These are phyloP conservation scores for Diplodia mutila DNA, from an alignment of 2,329 filamentous ascomycete species.

Conservation along the genomic window DNA sequence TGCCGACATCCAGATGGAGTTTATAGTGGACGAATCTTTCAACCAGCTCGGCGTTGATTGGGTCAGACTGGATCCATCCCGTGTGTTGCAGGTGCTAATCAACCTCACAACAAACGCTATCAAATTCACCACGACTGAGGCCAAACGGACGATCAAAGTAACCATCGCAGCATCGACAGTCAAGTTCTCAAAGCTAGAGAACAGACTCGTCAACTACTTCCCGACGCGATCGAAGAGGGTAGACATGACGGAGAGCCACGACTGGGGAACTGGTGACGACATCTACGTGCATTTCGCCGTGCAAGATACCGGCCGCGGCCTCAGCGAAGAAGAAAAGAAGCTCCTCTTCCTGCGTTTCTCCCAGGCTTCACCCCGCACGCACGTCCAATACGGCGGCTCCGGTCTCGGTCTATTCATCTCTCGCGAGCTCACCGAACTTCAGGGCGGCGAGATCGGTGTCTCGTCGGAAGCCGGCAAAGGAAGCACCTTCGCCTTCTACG, in stretches of 20 bases:
- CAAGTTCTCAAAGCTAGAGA: constrained; percentile 51
- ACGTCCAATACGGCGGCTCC: constrained; percentile 78
- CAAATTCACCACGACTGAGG: constrained; percentile 74
- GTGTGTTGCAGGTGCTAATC: constrained; percentile 77
- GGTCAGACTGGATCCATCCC: constrained; percentile 73
- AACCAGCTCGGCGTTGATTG: constrained; percentile 63
- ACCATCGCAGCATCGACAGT: constrained; percentile 66
- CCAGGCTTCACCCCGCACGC: constrained; percentile 75
- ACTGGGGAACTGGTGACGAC: constrained; percentile 71
- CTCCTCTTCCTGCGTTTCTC: constrained; percentile 78
- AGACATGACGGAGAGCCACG: constrained; percentile 55
- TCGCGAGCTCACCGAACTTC: constrained; percentile 76
- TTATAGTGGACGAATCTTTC: constrained; percentile 67
- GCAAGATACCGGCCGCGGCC: constrained; percentile 74
- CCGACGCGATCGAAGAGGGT: constrained; percentile 57
- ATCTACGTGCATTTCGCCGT: constrained; percentile 74
- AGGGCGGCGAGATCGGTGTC: constrained; percentile 79
- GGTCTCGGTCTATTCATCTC: constrained; percentile 81
- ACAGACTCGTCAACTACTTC: constrained; percentile 62
- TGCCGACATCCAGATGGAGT: constrained; percentile 68
- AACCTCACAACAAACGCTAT: constrained; percentile 81
- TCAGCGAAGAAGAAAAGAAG: constrained; percentile 72
- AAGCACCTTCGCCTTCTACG: constrained; percentile 77
- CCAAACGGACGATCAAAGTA: constrained; percentile 66
- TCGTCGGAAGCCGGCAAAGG: constrained; percentile 68